Evolutionary conservation across 306 rosid species (phyloP), one percentile per base, ranked within the genome.

Genomic region (Casuarina cunninghamiana): DNA sequence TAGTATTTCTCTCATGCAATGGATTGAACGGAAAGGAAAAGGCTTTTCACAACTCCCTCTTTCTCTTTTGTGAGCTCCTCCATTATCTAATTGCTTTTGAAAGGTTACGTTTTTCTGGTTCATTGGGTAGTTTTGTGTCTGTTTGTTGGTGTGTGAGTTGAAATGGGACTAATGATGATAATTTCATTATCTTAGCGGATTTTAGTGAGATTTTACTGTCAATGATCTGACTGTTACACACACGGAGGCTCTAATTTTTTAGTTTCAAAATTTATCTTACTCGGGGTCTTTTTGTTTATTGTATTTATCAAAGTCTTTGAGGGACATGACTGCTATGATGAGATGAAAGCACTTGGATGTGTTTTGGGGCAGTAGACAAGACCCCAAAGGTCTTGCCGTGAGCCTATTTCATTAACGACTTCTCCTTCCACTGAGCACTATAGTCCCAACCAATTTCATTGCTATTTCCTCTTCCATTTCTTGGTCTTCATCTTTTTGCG

Each of bases 371-470:
- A 94, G 98, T 90, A 97, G 98, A 82, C 91, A 77, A 46, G 42
- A 15, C 84, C 77, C 45, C 2, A 1, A 0, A 39, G 85, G 86
- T 78, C 82, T 80, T 79, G 87, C 98, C 98, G 98, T 91, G 98
- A 92, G 90, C 98, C 83, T 32, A 3, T 53, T 44, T 12, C 6
- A 21, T 2, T 17, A 89, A 90, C 93, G 98, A 94, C 98, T 94
- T 94, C 98, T 94, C 98, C 98, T 94, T 94, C 98, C 96, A 73
- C 98, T 94, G 98, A 94, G 98, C 93, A 73, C 71, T 21, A 15
- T 45, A 21, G 53, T 60, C 79, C 65, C 49, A 10, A 5, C 44
- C 0, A 2, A 37, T 2, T 55, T 10, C 5, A 2, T 55, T 7
- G 32, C 10, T n/a, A n/a, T 6, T 57, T 8, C 9, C 7, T 8